Conservation (phyloP, 2,329 filamentous ascomycete species). For the Trichoderma sp. region DNA sequence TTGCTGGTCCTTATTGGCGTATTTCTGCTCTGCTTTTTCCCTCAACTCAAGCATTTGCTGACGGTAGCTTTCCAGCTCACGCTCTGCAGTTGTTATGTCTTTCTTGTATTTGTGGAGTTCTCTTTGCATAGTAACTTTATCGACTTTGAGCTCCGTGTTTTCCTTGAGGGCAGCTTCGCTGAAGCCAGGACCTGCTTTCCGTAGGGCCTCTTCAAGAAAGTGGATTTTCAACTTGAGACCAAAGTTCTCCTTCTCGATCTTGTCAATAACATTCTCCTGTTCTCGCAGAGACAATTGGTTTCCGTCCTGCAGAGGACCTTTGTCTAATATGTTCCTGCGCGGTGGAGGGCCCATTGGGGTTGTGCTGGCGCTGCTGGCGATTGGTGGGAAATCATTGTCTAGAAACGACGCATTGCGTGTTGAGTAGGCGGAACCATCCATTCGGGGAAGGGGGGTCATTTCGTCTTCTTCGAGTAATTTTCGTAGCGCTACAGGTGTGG, state of each 20-base stretch:
- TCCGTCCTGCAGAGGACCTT: conserved; percentile 75
- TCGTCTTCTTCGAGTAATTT: conserved; percentile 70
- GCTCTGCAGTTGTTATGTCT: conserved; percentile 77
- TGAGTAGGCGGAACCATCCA: conserved; percentile 72
- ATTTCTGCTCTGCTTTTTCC: conserved; percentile 75
- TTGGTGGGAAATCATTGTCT: conserved; percentile 72
- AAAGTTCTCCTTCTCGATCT: conserved; percentile 98
- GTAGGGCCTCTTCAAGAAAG: conserved; percentile 87
- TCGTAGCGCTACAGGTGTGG: conserved; percentile 67
- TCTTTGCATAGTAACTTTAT: conserved; percentile 84
- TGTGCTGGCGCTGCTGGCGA: conserved; percentile 77
- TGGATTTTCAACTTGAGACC: conserved; percentile 95
- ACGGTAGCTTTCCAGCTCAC: conserved; percentile 80
- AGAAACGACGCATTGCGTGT: conserved; percentile 65
- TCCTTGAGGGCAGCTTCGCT: conserved; percentile 88
- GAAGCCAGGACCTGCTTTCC: conserved; percentile 85
- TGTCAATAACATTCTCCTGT: conserved; percentile 93
- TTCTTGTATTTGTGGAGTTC: conserved; percentile 88
- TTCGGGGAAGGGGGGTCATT: conserved; percentile 71
- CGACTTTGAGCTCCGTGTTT: conserved; percentile 94
- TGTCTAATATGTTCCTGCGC: conserved; percentile 61
- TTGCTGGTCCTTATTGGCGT: conserved; percentile 69
- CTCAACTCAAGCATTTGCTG: conserved; percentile 81
- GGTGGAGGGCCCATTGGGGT: conserved; percentile 76
- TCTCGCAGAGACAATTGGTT: conserved; percentile 91